A percentile compares a stretch with the other conserved stretches of the same genome.
phyloP scores from a whole-genome alignment of 345 rosid genomes.

The Moricandia moricandioides region DNA sequence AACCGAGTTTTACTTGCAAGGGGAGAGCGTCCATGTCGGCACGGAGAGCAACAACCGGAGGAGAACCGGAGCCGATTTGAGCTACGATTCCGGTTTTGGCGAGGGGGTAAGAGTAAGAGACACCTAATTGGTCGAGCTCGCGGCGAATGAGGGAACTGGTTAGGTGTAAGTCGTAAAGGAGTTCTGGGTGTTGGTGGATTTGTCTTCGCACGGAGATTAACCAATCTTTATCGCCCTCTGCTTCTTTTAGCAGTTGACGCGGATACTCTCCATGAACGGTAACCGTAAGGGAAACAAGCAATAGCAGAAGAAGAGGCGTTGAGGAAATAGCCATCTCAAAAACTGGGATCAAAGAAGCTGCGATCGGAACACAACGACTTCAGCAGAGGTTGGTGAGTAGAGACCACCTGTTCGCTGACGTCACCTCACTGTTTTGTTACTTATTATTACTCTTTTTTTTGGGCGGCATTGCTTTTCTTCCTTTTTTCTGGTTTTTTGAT shows the following conservation, averaged over 20 bases:
- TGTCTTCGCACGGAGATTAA: conserved; percentile 58
- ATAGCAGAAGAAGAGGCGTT: background rate
- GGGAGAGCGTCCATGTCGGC: conserved; percentile 93
- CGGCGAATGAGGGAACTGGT: conserved; percentile 70
- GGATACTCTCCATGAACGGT: conserved; percentile 31
- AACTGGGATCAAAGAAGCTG: background rate
- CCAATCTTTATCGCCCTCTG: conserved; percentile 56
- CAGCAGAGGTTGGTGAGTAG: background rate
- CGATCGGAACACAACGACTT: background rate
- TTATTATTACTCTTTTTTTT: no score
- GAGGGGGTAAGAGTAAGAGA: conserved; percentile 60
- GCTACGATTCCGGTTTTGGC: conserved; percentile 76
- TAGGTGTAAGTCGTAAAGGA: conserved; percentile 60
- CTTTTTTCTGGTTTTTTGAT: no score
- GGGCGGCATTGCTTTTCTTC: no score
- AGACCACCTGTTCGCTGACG: no score
- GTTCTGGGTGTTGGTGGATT: conserved; percentile 88
- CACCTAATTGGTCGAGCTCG: conserved; percentile 57
- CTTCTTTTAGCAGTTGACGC: conserved; percentile 42
- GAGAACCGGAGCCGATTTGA: conserved; percentile 63
- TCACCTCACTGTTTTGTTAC: no score
- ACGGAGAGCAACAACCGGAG: conserved; percentile 74
- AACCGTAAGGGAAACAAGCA: background rate
- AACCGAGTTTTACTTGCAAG: background rate
- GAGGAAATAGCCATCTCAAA: conserved; percentile 6